phyloP scores from a whole-genome alignment of 345 rosid genomes.

The Stellera chamaejasme region DNA sequence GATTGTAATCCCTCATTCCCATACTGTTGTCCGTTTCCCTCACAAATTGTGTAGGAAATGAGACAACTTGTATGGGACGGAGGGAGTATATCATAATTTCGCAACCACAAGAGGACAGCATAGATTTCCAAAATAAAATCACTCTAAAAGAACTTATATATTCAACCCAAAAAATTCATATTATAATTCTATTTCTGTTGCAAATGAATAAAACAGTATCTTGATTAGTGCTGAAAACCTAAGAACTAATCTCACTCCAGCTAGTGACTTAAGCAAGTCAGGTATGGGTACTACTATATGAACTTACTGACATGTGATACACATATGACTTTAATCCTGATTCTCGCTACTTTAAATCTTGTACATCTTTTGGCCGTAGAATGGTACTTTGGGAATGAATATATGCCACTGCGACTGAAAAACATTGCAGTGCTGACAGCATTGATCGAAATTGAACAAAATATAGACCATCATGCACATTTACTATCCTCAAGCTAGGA shows the following conservation, averaged over 20 bases:
- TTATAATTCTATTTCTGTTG: slow-evolving; percentile 17
- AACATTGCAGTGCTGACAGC: slow-evolving; percentile 72
- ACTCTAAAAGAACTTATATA: slow-evolving; percentile 11
- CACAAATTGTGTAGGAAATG: too few species aligned
- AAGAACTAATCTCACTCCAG: slow-evolving; percentile 15
- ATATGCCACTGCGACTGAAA: slow-evolving; percentile 73
- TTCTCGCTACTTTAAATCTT: slow-evolving; percentile 25
- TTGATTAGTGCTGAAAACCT: slow-evolving; percentile 15
- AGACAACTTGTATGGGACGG: too few species aligned
- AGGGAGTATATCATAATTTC: too few species aligned
- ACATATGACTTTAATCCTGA: slow-evolving; percentile 16
- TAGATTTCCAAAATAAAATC: not conserved
- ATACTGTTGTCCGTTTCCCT: too few species aligned
- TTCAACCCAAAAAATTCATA: slow-evolving; percentile 18
- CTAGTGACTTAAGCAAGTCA: slow-evolving; percentile 11
- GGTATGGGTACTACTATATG: slow-evolving; percentile 21
- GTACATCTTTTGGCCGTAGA: slow-evolving; percentile 40
- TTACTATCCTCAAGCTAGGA: slow-evolving; percentile 63
- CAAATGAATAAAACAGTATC: slow-evolving; percentile 14
- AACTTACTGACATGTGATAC: slow-evolving; percentile 19
- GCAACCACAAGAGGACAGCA: too few species aligned
- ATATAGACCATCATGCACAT: slow-evolving; percentile 60
- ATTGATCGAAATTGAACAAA: slow-evolving; percentile 57
- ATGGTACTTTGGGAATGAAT: slow-evolving; percentile 58
- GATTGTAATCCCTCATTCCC: too few species aligned